Conservation (phyloP, 148 eudicot genomes). For the Chenopodium suecicum region DNA sequence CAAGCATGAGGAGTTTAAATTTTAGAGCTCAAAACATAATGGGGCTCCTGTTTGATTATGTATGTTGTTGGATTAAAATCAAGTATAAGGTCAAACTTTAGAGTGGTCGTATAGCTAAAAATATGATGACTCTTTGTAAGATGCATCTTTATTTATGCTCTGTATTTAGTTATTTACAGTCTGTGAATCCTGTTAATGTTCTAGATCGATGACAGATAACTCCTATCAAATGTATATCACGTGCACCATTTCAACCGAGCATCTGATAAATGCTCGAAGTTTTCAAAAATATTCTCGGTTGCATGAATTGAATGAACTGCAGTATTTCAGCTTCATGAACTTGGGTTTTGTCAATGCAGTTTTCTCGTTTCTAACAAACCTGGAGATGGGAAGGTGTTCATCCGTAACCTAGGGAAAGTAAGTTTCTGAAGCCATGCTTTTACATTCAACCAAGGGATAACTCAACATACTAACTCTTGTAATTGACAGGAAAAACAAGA, state of each 20-base stretch:
- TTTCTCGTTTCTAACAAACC: conserved; percentile 67
- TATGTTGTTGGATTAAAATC: background rate
- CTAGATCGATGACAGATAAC: conserved; percentile 3
- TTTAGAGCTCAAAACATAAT: background rate
- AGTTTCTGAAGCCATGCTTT: background rate
- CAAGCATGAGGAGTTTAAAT: too few species aligned
- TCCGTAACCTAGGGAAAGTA: conserved; percentile 81
- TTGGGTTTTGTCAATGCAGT: conserved; percentile 37
- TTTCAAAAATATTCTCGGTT: background rate
- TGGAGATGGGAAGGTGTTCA: conserved; percentile 70
- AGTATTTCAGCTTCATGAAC: background rate
- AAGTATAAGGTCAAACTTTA: background rate
- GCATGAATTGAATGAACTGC: background rate
- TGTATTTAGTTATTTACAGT: background rate
- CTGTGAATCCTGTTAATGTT: background rate
- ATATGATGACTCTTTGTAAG: background rate
- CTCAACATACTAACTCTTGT: background rate
- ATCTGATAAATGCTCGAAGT: background rate
- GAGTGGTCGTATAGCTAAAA: background rate
- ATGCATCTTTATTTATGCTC: background rate
- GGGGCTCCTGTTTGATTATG: background rate
- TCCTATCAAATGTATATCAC: background rate
- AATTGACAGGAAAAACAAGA: conserved; percentile 70
- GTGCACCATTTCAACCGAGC: background rate
- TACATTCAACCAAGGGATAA: background rate